Conservation (phyloP, 2,329 filamentous ascomycete genomes). For the Beauveria australis region DNA sequence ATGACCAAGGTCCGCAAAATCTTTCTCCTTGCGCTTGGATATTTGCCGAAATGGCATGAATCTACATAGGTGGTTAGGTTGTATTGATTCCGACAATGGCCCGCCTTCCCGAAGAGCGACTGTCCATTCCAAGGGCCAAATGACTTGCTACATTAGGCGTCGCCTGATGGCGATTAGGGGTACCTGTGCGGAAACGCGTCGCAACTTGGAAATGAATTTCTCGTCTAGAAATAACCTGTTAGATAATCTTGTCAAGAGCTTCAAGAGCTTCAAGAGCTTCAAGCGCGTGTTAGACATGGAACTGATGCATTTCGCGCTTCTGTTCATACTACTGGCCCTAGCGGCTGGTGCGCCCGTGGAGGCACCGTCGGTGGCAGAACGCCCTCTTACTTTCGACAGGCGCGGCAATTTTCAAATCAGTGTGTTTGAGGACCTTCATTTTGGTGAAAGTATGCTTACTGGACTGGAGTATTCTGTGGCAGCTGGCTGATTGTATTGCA, state of each 20-base stretch:
- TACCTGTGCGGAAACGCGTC: not conserved
- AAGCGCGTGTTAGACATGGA: not conserved
- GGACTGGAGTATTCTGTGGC: not conserved
- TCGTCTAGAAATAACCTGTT: not conserved
- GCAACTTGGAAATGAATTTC: not conserved
- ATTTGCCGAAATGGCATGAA: not conserved
- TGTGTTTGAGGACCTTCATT: conserved; percentile 16
- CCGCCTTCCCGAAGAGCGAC: not conserved
- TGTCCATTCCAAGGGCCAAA: not conserved
- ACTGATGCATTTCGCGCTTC: not conserved
- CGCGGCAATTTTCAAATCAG: conserved; percentile 15
- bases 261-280: not conserved
- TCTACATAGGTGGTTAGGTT: not conserved
- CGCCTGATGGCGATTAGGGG: not conserved
- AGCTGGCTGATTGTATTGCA: not conserved
- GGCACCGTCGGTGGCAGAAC: conserved; percentile 42
- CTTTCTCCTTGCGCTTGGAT: too few relatives aligned
- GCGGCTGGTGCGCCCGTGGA: conserved; percentile 1
- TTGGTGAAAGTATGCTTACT: conserved; percentile 13
- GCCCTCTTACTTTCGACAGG: conserved; percentile 23
- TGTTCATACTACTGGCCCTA: not conserved
- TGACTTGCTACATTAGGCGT: not conserved
- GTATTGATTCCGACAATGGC: not conserved
- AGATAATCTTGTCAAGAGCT: not conserved
- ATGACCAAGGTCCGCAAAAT: not conserved